Evolutionary conservation across 352 stramenopile genomes (phyloP).

Genomic region (Phytophthora multivora): DNA sequence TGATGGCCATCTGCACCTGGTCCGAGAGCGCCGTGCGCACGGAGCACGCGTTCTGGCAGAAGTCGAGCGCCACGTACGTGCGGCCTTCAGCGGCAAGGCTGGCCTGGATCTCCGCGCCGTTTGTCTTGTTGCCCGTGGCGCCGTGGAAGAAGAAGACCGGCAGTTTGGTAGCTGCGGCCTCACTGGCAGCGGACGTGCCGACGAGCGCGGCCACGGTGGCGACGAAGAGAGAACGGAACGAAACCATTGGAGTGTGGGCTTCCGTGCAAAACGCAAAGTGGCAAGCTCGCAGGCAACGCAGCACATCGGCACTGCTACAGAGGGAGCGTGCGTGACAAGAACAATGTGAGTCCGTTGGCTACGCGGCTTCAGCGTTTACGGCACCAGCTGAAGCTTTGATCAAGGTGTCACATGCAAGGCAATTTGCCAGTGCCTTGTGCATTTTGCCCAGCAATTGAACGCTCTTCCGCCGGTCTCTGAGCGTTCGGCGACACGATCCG

Average conservation of each 20-base stretch:
- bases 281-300: not conserved
- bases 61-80: constrained; percentile 48
- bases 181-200: constrained; percentile 16
- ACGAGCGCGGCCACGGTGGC: constrained; percentile 15
- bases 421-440: not conserved
- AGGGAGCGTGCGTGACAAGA: constrained; percentile 1
- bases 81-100: constrained; percentile 50
- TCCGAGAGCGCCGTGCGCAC: constrained; percentile 35
- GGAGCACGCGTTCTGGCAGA: constrained; percentile 51
- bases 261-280: constrained; percentile 29
- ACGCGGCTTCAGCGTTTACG: constrained; percentile 10
- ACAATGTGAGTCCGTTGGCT: constrained; percentile 13
- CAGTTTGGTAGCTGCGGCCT: constrained; percentile 31
- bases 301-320: not conserved
- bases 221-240: constrained; percentile 22
- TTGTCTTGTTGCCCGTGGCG: constrained; percentile 38
- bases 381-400: constrained; percentile 10
- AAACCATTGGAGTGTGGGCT: constrained; percentile 26
- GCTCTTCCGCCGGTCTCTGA: constrained; percentile 12
- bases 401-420: constrained; percentile 11
- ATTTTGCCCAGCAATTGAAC: constrained; percentile 7
- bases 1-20: constrained; percentile 56
- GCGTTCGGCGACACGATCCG: constrained; percentile 10
- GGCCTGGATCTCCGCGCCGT: constrained; percentile 37
- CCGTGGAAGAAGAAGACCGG: constrained; percentile 67